These are phyloP conservation scores for Theileria parva DNA, from an alignment of 169 alveolate genomes.

Conservation along the genomic window DNA sequence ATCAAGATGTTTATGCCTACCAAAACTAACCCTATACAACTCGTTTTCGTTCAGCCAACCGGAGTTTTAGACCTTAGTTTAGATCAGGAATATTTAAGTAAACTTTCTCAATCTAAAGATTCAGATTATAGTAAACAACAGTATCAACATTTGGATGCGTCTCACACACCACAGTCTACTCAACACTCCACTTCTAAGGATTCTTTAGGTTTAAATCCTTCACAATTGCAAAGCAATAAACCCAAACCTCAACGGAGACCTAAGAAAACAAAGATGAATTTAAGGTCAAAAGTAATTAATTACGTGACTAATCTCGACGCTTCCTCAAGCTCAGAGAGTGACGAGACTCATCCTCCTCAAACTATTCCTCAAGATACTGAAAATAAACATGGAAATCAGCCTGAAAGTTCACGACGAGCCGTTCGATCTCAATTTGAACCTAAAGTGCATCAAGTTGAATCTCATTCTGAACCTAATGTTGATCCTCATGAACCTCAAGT, in stretches of 20 bases:
- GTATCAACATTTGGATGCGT: neutral
- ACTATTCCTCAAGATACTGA: neutral
- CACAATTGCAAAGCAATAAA: neutral
- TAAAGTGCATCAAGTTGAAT: neutral
- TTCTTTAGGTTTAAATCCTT: neutral
- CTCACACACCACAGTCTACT: neutral
- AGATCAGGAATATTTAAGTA: conserved; percentile 18
- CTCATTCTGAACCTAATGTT: no score
- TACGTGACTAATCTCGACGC: conserved; percentile 9
- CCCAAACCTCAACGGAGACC: neutral
- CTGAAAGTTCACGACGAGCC: no score
- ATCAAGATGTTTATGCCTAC: conserved; percentile 23
- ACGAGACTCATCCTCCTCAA: neutral
- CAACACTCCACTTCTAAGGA: neutral
- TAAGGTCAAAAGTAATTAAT: conserved; percentile 6
- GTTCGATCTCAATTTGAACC: no score
- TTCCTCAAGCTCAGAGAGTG: neutral
- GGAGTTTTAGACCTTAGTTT: conserved; percentile 58
- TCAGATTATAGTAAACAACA: neutral
- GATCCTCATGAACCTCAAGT: neutral
- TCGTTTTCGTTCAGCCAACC: conserved; percentile 64
- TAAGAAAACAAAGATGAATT: neutral
- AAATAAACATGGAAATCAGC: no score
- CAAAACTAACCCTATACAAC: conserved; percentile 48
- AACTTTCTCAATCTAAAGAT: neutral